Evolutionary conservation across 208 protist genomes (phyloP), one percentile per base, ranked within the genome.

Genomic region (Tritrichomonas foetus): DNA sequence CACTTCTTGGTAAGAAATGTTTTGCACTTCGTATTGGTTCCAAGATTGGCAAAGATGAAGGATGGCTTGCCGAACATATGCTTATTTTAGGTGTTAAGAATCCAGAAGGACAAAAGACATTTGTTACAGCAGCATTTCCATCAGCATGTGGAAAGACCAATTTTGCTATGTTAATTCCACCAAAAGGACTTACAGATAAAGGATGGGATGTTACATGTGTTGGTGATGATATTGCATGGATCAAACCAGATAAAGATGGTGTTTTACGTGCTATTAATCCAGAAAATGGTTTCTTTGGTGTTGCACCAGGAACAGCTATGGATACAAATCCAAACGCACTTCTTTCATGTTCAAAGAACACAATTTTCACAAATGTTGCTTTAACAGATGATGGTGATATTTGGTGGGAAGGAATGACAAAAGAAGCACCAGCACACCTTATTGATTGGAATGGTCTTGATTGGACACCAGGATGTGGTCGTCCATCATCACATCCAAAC

Each of bases 341-440:
- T 92, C 16, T 27, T 0, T 92, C 94, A 9, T 94, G 96, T 22
- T 11, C 94, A 47, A 93, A 84, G 11, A 96, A 97, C 94, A 94
- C 93, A 0, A 30, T 97, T 11, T 97, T 97, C 93, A 97, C 96
- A 33, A 97, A 97, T n/a, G n/a, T n/a, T n/a, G n/a, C n/a, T n/a
- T n/a, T n/a, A n/a, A n/a, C n/a, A n/a, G n/a, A n/a, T n/a, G 55
- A 64, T 64, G 55, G 55, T 20, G 55, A 64, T 64, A 95, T 97
- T 11, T 97, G 96, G 96, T 97, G 97, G 97, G 96, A 97, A 93
- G 95, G 94, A 13, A 96, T 97, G 95, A 97, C 94, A n/a, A 93
- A 95, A 50, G 93, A 95, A 75, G 20, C 8, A 20, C 55, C 55
- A 64, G 55, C 55, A 64, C 55, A 64, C 20, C n/a, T n/a, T n/a